Evolutionary conservation across 2,329 filamentous ascomycete genomes (phyloP).

Genomic region (Corynespora cassiicola): DNA sequence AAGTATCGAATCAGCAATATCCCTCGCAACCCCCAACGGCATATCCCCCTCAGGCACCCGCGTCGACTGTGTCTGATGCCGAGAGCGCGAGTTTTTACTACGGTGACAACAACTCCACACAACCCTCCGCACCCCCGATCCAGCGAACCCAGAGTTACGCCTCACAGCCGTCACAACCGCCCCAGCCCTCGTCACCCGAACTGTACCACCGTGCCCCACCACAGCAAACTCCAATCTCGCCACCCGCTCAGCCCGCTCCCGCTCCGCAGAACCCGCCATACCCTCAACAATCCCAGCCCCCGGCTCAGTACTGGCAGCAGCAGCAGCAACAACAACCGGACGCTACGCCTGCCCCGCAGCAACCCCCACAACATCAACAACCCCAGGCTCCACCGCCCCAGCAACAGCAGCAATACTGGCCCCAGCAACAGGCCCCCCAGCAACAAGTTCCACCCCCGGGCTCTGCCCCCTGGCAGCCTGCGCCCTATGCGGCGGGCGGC

Average conservation of each 20-base stretch:
- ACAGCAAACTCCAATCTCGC: slow-evolving; percentile 35
- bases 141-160: slow-evolving; percentile 38
- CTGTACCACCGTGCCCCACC: slow-evolving; percentile 33
- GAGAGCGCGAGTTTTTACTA: slow-evolving; percentile 44
- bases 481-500: slow-evolving; percentile 47
- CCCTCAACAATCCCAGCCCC: slow-evolving; percentile 34
- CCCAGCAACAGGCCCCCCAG: slow-evolving; percentile 42
- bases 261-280: slow-evolving; percentile 40
- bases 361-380: slow-evolving; percentile 12
- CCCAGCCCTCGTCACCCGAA: slow-evolving; percentile 44
- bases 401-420: too few species aligned
- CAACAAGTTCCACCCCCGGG: slow-evolving; percentile 27
- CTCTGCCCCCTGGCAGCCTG: slow-evolving; percentile 39
- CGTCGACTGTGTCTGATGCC: slow-evolving; percentile 38
- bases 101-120: slow-evolving; percentile 28
- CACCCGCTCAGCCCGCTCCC: slow-evolving; percentile 36
- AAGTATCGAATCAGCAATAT: slow-evolving; percentile 41
- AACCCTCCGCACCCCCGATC: slow-evolving; percentile 28
- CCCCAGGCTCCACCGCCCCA: slow-evolving; percentile 20
- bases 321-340: slow-evolving; percentile 24
- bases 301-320: slow-evolving; percentile 24
- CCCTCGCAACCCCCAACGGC: slow-evolving; percentile 32
- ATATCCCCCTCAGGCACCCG: slow-evolving; percentile 44
- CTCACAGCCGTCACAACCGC: slow-evolving; percentile 38
- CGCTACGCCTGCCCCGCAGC: slow-evolving; percentile 11